Conservation (phyloP, 164 flowering plant species). For the Protea cynaroides region DNA sequence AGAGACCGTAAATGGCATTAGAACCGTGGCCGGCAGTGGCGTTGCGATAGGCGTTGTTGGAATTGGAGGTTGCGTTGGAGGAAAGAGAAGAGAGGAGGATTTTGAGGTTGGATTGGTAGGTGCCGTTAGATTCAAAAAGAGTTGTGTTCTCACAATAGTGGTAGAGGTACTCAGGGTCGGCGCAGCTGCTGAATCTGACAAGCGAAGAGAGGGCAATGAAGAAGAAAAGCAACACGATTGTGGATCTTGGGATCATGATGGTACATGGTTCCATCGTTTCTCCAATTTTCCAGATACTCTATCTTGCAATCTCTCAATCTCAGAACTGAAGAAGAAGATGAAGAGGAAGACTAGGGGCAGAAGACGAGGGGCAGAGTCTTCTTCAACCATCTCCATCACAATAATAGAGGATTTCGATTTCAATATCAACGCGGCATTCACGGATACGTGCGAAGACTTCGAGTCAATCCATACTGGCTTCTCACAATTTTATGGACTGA, state of each 20-base stretch:
- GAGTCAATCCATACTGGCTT: no score
- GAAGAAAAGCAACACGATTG: neutral
- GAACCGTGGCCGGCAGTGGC: constrained; percentile 17
- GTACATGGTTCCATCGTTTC: neutral
- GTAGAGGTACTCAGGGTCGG: neutral
- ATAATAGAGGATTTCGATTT: no score
- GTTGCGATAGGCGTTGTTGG: constrained; percentile 18
- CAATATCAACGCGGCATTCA: no score
- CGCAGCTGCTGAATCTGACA: neutral
- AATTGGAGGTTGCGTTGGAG: neutral
- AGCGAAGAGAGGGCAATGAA: neutral
- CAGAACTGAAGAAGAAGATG: no score
- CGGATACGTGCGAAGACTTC: no score
- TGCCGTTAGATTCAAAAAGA: constrained; percentile 4
- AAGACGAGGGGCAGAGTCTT: no score
- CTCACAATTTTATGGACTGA: no score
- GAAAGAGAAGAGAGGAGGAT: constrained; percentile 22
- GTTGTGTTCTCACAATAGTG: neutral
- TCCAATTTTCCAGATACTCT: neutral
- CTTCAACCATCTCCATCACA: no score
- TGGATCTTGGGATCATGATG: neutral
- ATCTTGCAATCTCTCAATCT: neutral
- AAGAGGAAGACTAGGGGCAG: no score
- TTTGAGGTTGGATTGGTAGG: constrained; percentile 20
- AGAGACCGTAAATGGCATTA: constrained; percentile 8